Conservation (phyloP, 352 stramenopile genomes). For the Globisporangium apiculatum region DNA sequence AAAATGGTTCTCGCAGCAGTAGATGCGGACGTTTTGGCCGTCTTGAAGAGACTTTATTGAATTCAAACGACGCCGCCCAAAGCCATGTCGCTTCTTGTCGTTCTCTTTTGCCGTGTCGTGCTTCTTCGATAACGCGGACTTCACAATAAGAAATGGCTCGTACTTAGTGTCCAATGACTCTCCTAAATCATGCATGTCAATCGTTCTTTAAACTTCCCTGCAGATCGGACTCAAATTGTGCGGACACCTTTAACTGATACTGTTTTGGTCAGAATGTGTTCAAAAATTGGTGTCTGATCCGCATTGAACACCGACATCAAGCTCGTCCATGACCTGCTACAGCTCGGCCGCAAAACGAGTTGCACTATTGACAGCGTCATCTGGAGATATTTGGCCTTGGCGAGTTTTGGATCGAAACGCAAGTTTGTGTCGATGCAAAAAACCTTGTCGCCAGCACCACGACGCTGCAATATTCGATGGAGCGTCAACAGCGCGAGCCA, state of each 20-base stretch:
- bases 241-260: slow-evolving; percentile 8
- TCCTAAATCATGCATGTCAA: slow-evolving; percentile 13
- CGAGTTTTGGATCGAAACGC: background rate
- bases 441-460: slow-evolving; percentile 4
- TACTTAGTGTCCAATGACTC: slow-evolving; percentile 20
- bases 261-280: slow-evolving; percentile 18
- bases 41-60: slow-evolving; percentile 14
- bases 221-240: slow-evolving; percentile 18
- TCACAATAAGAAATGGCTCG: slow-evolving; percentile 21
- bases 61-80: slow-evolving; percentile 12
- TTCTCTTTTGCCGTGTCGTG: slow-evolving; percentile 5
- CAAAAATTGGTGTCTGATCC: slow-evolving; percentile 9
- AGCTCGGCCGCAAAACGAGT: background rate
- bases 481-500: background rate
- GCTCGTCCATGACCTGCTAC: background rate
- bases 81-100: slow-evolving; percentile 9
- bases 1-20: slow-evolving; percentile 20
- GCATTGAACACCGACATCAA: slow-evolving; percentile 12
- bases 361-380: background rate
- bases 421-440: slow-evolving; percentile 3
- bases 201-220: slow-evolving; percentile 19
- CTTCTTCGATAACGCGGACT: slow-evolving; percentile 12
- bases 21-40: slow-evolving; percentile 10
- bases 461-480: background rate
- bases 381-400: background rate